A percentile compares a stretch with the other conserved stretches of the same genome.
Evolutionary conservation across 1,139 yeast genomes (phyloP).

Genomic region (Hansenula lynferdii): DNA sequence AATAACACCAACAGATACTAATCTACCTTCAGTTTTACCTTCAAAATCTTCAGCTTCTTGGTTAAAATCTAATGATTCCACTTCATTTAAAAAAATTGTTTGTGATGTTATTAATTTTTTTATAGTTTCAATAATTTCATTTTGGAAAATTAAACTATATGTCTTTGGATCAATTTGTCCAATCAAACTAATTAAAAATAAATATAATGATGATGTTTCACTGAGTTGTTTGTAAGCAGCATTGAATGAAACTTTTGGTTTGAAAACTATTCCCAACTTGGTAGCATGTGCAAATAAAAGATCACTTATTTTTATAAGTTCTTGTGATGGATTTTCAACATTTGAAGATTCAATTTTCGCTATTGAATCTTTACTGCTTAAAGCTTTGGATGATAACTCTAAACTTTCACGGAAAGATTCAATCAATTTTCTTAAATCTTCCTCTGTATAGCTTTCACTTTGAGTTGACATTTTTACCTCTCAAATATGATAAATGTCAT

Average conservation of each 20-base stretch:
- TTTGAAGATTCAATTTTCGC: conserved; percentile 29
- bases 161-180: conserved; percentile 8
- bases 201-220: conserved; percentile 24
- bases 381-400: conserved; percentile 8
- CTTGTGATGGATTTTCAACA: conserved; percentile 45
- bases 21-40: conserved; percentile 32
- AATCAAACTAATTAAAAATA: conserved; percentile 13
- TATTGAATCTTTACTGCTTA: conserved; percentile 6
- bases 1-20: conserved; percentile 56
- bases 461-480: background rate
- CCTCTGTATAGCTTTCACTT: conserved; percentile 8
- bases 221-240: conserved; percentile 53
- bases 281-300: conserved; percentile 76
- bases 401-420: conserved; percentile 16
- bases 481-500: no score
- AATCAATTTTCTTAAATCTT: conserved; percentile 15
- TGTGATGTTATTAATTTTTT: conserved; percentile 1
- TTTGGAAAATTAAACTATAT: conserved; percentile 14
- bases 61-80: conserved; percentile 22
- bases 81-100: conserved; percentile 27
- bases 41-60: conserved; percentile 14
- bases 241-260: conserved; percentile 47
- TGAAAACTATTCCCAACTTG: conserved; percentile 70
- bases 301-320: conserved; percentile 51
- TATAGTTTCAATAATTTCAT: conserved; percentile 10